Base-by-base conservation (phyloP, 2,329 filamentous ascomycete species). In the Biscogniauxia mediterranea region DNA sequence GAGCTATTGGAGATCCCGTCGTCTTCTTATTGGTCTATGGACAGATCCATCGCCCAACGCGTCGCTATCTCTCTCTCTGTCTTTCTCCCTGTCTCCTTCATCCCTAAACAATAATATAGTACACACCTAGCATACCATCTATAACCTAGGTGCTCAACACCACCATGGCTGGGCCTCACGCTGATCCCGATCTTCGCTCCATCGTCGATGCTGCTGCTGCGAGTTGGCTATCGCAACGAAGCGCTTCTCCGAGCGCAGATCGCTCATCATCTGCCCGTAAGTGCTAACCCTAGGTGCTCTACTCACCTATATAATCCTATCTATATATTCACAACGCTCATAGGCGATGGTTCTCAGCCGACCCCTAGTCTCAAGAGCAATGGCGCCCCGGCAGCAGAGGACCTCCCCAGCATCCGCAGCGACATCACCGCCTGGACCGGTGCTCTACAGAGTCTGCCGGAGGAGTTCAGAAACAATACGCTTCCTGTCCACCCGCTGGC, bases 401-500 rank as follows among this genome's bases (percentile, higher is more conserved):
- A 49, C 1, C 13, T 21, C 17, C 19, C 57, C 7, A 38, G 32
- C 52, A 63, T 66, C 46, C 59, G 49, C 5, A 68, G 64, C 57
- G 64, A 66, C 42, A 64, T 68, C 19, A 68, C 66, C 15, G 68
- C 70, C 46, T 72, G 70, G 70, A 52, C 70, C 52, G 62, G 62
- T 46, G 58, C 68, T 13, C 42, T 70, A 28, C 61, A 63, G 57
- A 61, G 50, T 32, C 56, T 73, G 19, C 69, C 71, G 1, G 59
- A 63, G 6, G 69, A 69, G 26, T 67, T 68, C 9, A 62, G 56
- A 53, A 62, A 57, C 42, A 55, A 42, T 1, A 15, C 46, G 6
- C 55, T 56, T 28, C 67, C 67, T 6, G 9, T 60, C 20, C 66
- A 72, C 38, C 65, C 68, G 25, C 64, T 73, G n/a, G 57, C 69